Evolutionary conservation across 2,329 filamentous ascomycete species (phyloP).

Genomic region (Xylariaceae sp.): DNA sequence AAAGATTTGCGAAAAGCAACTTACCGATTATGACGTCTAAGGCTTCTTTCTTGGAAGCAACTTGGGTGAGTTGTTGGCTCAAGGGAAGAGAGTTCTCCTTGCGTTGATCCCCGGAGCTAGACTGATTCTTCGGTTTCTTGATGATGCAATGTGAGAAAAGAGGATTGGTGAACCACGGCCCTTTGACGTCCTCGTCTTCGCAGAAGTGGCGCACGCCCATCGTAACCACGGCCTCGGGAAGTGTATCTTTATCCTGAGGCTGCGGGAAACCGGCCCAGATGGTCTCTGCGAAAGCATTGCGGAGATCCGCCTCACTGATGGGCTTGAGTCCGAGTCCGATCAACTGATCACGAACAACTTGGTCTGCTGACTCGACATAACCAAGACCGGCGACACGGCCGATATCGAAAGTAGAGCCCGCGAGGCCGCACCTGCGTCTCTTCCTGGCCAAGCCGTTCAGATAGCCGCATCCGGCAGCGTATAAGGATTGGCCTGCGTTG

Average conservation of each 20-base stretch:
- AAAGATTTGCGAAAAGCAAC: not conserved
- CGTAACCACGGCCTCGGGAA: slow-evolving; percentile 12
- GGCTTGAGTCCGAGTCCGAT: slow-evolving; percentile 9
- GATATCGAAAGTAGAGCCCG: slow-evolving; percentile 18
- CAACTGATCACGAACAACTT: slow-evolving; percentile 10
- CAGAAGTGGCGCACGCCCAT: slow-evolving; percentile 11
- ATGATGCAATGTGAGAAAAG: slow-evolving; percentile 33
- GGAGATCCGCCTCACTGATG: slow-evolving; percentile 21
- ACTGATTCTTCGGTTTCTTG: slow-evolving; percentile 10
- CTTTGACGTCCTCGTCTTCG: slow-evolving; percentile 24
- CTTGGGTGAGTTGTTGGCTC: slow-evolving; percentile 6
- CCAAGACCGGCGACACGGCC: slow-evolving; percentile 27
- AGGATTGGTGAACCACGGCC: slow-evolving; percentile 34
- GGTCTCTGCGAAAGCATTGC: slow-evolving; percentile 21
- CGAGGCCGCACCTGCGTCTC: slow-evolving; percentile 14
- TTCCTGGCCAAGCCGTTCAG: slow-evolving; percentile 3
- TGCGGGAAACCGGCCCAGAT: slow-evolving; percentile 19
- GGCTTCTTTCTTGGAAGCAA: slow-evolving; percentile 8
- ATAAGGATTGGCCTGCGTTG: slow-evolving; percentile 18
- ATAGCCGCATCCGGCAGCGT: slow-evolving; percentile 14
- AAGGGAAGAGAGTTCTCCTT: slow-evolving; percentile 10
- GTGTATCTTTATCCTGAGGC: not conserved
- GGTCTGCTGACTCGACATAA: slow-evolving; percentile 25
- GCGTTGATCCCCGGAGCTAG: slow-evolving; percentile 6
- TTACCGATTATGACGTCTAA: slow-evolving; percentile 10